phyloP scores from a whole-genome alignment of 2,329 filamentous ascomycete genomes.

The Exophiala calicioides region DNA sequence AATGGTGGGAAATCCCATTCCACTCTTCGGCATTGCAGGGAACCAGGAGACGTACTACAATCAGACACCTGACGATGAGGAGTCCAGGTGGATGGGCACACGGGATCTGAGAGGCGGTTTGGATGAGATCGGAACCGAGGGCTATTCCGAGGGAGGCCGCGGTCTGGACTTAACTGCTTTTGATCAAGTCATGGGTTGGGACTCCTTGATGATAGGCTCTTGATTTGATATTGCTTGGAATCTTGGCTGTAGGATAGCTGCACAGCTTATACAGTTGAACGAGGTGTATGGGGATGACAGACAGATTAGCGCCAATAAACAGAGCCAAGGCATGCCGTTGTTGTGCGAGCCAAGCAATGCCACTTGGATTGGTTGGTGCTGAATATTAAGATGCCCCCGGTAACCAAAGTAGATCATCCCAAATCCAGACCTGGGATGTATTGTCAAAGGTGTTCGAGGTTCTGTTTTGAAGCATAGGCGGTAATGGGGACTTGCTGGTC shows the following conservation, averaged over 20 bases:
- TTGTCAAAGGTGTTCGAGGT: slow-evolving; percentile 13
- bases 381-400: slow-evolving; percentile 14
- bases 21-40: slow-evolving; percentile 9
- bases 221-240: no score
- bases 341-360: no score
- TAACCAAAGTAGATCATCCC: slow-evolving; percentile 22
- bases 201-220: no score
- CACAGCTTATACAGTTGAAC: no score
- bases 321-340: no score
- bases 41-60: slow-evolving; percentile 9
- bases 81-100: not conserved
- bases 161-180: slow-evolving; percentile 1
- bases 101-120: not conserved
- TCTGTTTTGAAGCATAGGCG: not conserved
- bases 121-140: not conserved
- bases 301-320: no score
- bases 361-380: no score
- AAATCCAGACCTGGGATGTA: slow-evolving; percentile 22
- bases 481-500: not conserved
- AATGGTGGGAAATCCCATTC: slow-evolving; percentile 1
- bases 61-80: not conserved
- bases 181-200: slow-evolving; percentile 10
- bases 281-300: no score
- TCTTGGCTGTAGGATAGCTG: no score
- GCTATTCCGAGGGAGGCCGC: not conserved